phyloP scores from a whole-genome alignment of 441 rosid species.

The Hura crepitans region DNA sequence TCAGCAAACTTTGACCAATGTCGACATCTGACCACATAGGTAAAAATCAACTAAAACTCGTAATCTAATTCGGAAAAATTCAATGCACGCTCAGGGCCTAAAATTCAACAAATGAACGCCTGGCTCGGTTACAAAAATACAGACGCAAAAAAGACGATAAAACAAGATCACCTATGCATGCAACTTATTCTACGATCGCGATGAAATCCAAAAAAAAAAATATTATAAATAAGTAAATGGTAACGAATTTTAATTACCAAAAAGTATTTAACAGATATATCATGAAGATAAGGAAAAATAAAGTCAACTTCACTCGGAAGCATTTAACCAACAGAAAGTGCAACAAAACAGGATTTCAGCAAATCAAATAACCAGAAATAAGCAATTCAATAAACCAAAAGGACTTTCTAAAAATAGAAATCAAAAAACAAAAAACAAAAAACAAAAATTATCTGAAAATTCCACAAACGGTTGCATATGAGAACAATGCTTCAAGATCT shows the following conservation, averaged over 20 bases:
- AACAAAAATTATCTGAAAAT: conserved; percentile 6
- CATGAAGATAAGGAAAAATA: background rate
- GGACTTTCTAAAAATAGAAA: conserved; percentile 8
- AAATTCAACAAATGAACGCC: conserved; percentile 17
- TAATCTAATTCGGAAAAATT: background rate
- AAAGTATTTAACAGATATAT: background rate
- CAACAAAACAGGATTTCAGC: background rate
- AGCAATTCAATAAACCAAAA: conserved; percentile 3
- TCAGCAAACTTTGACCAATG: conserved; percentile 20
- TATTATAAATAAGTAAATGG: background rate
- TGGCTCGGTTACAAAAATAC: background rate
- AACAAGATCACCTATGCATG: conserved; percentile 17
- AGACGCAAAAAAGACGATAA: background rate
- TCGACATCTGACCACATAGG: conserved; percentile 22
- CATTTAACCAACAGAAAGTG: conserved; percentile 11
- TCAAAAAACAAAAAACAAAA: background rate
- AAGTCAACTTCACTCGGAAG: background rate
- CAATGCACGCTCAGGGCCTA: conserved; percentile 7
- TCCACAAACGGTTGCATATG: conserved; percentile 3
- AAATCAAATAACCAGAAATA: conserved; percentile 10
- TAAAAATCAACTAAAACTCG: conserved; percentile 9
- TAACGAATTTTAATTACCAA: background rate
- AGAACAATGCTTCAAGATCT: conserved; percentile 31
- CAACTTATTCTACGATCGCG: conserved; percentile 13
- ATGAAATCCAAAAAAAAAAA: background rate